Percentiles rank a stretch among this genome's conserved stretches.
Conservation (phyloP, 2,329 filamentous ascomycete genomes). For the Aspergillus ochraceoroseus region DNA sequence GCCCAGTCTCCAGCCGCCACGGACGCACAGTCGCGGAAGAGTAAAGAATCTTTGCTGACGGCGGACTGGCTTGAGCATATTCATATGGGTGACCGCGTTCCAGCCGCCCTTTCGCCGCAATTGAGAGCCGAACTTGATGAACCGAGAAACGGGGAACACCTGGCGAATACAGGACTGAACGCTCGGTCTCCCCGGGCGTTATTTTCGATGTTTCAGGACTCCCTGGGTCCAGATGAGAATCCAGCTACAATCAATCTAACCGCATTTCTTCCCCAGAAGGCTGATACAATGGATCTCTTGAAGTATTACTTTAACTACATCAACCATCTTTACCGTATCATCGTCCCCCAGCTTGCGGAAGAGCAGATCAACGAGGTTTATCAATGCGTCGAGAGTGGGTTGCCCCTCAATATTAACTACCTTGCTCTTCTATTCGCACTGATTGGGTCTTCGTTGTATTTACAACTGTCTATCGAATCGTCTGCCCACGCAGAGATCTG, state of each 20-base stretch:
- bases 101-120: slow-evolving; percentile 20
- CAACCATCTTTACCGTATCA: slow-evolving; percentile 36
- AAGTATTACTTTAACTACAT: slow-evolving; percentile 34
- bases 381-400: slow-evolving; percentile 18
- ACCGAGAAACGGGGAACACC: slow-evolving; percentile 3
- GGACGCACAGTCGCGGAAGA: background rate
- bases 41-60: slow-evolving; percentile 23
- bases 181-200: background rate
- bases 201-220: slow-evolving; percentile 1
- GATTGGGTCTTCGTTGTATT: slow-evolving; percentile 29
- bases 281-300: slow-evolving; percentile 30
- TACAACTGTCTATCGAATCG: slow-evolving; percentile 22
- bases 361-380: slow-evolving; percentile 32
- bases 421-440: slow-evolving; percentile 36
- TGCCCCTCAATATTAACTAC: slow-evolving; percentile 23
- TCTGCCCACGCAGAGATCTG: slow-evolving; percentile 20
- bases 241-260: slow-evolving; percentile 21
- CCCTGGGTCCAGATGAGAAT: slow-evolving; percentile 17
- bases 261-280: slow-evolving; percentile 27
- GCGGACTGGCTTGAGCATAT: slow-evolving; percentile 31
- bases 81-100: slow-evolving; percentile 28
- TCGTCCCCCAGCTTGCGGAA: slow-evolving; percentile 26
- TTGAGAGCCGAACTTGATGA: slow-evolving; percentile 19
- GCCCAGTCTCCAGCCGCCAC: background rate
- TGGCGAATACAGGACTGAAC: background rate